A percentile compares a stretch with the other conserved stretches of the same genome.
phyloP scores from a whole-genome alignment of 208 protist species.

The Strigomonas culicis region DNA sequence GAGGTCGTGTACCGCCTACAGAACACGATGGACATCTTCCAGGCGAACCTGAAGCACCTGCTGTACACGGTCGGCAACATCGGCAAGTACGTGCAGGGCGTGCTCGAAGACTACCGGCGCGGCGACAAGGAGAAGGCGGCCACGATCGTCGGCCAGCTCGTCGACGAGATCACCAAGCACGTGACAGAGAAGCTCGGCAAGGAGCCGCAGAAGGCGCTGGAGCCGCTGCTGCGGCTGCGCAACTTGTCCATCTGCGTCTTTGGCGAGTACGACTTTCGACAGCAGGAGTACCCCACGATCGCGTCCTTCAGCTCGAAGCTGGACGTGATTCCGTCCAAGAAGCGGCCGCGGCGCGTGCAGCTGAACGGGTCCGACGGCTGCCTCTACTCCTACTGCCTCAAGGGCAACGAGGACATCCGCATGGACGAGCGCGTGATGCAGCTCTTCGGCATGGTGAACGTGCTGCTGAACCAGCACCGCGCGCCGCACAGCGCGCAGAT shows the following conservation, averaged over 20 bases:
- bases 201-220: slow-evolving; percentile 94
- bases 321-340: slow-evolving; percentile 99
- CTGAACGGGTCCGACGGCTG: slow-evolving; percentile 96
- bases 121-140: slow-evolving; percentile 84
- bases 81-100: slow-evolving; percentile 81
- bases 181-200: slow-evolving; percentile 94
- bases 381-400: slow-evolving; percentile 98
- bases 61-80: slow-evolving; percentile 89
- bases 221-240: slow-evolving; percentile 89
- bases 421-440: slow-evolving; percentile 99
- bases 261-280: slow-evolving; percentile 92
- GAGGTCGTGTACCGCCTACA: slow-evolving; percentile 71
- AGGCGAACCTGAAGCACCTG: slow-evolving; percentile 68
- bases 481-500: slow-evolving; percentile 87
- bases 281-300: slow-evolving; percentile 92
- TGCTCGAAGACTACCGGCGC: slow-evolving; percentile 66
- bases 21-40: slow-evolving; percentile 75
- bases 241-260: slow-evolving; percentile 98
- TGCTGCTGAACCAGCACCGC: slow-evolving; percentile 94
- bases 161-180: slow-evolving; percentile 97
- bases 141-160: slow-evolving; percentile 86
- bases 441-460: slow-evolving; percentile 99
- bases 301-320: slow-evolving; percentile 93
- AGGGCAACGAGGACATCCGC: slow-evolving; percentile 98
- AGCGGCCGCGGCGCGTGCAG: slow-evolving; percentile 97